phyloP scores from a whole-genome alignment of 2,329 filamentous ascomycete species.

The Sarocladiaceae sp. region DNA sequence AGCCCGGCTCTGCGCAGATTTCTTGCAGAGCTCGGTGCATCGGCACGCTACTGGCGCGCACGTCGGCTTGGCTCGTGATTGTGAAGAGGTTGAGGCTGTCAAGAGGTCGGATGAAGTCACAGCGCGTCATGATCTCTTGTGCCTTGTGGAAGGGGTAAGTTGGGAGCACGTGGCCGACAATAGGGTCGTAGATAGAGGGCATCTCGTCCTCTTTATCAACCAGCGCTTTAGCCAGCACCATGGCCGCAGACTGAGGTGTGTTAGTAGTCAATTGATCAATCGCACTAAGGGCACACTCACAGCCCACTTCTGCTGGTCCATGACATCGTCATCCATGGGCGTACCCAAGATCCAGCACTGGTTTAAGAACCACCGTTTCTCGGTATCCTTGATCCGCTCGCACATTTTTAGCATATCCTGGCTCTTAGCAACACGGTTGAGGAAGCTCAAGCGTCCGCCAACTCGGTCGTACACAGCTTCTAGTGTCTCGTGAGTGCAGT shows the following conservation, averaged over 20 bases:
- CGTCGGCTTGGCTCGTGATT: constrained; percentile 79
- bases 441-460: constrained; percentile 79
- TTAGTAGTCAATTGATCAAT: not conserved
- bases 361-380: constrained; percentile 73
- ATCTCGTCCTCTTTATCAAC: constrained; percentile 71
- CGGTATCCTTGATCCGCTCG: constrained; percentile 61
- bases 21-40: constrained; percentile 91
- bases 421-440: constrained; percentile 86
- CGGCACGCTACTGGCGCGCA: constrained; percentile 87
- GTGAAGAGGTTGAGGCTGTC: constrained; percentile 94
- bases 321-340: constrained; percentile 92
- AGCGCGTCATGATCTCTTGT: constrained; percentile 88
- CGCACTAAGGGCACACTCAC: constrained; percentile 42
- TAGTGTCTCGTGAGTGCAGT: constrained; percentile 47
- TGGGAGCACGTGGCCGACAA: constrained; percentile 69
- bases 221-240: constrained; percentile 85
- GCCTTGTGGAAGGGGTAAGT: constrained; percentile 75
- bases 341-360: constrained; percentile 67
- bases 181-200: constrained; percentile 59
- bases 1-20: constrained; percentile 71
- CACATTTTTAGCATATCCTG: constrained; percentile 74
- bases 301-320: constrained; percentile 96
- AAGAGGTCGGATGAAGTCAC: constrained; percentile 88
- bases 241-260: constrained; percentile 64
- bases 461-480: constrained; percentile 80